Evolutionary conservation across 2,329 filamentous ascomycete species (phyloP).

Genomic region (Epicoccum nigrum): DNA sequence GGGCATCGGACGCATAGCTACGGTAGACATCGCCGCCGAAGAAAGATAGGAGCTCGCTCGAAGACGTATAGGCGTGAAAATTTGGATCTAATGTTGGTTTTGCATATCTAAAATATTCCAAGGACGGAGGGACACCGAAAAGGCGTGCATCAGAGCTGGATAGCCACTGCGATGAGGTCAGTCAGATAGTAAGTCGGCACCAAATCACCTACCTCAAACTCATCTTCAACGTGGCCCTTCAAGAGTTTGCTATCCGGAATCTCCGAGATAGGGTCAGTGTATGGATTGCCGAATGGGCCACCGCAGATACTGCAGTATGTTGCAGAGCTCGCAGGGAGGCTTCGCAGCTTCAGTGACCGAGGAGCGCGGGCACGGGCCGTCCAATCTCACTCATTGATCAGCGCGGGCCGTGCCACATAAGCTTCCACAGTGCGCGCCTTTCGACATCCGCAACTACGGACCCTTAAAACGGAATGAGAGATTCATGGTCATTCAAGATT

Average conservation of each 20-base stretch:
- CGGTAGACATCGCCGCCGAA: background rate
- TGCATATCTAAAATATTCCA: background rate
- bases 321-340: no score
- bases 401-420: no score
- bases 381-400: no score
- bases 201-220: background rate
- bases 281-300: background rate
- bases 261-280: background rate
- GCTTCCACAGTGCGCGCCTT: no score
- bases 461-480: no score
- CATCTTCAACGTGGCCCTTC: background rate
- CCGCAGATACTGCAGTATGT: background rate
- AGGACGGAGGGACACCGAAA: background rate
- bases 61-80: background rate
- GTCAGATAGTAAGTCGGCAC: background rate
- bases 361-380: no score
- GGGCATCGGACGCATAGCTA: background rate
- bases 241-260: background rate
- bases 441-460: no score
- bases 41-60: background rate
- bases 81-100: background rate
- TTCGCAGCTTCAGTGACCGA: no score
- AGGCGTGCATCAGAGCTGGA: background rate
- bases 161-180: background rate
- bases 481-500: no score